phyloP scores from a whole-genome alignment of 2,329 filamentous ascomycete genomes.

The Claviceps maximensis region DNA sequence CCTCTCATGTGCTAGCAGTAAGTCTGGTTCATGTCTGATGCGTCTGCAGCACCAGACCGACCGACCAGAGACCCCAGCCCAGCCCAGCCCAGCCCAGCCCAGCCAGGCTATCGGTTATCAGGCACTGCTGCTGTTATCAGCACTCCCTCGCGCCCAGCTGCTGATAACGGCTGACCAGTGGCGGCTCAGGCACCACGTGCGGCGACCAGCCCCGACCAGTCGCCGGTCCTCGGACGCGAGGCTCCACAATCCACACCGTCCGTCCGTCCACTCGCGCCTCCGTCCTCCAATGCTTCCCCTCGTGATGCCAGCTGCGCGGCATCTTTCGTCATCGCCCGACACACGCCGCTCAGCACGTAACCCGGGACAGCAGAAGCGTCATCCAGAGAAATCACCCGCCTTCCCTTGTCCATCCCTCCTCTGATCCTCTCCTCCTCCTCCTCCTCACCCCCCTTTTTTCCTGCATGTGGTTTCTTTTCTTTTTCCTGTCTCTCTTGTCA shows the following conservation, averaged over 20 bases:
- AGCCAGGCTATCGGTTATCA: not conserved
- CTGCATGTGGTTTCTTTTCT: not conserved
- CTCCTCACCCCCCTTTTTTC: not conserved
- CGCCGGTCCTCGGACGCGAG: not conserved
- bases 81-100: too few relatives aligned
- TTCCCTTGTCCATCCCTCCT: too few relatives aligned
- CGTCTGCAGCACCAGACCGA: too few relatives aligned
- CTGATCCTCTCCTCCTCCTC: not conserved
- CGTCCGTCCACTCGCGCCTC: too few relatives aligned
- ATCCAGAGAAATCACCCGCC: not conserved
- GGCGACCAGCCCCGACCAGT: not conserved
- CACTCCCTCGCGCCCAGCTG: not conserved
- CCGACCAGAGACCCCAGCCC: too few relatives aligned
- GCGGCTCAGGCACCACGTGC: not conserved
- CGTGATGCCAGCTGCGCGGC: not conserved
- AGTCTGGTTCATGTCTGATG: too few relatives aligned
- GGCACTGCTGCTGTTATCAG: too few relatives aligned
- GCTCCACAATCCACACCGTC: too few relatives aligned
- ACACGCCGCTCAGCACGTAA: not conserved
- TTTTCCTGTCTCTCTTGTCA: not conserved
- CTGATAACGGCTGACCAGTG: not conserved
- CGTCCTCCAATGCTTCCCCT: not conserved
- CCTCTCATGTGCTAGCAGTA: not conserved
- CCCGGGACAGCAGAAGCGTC: not conserved
- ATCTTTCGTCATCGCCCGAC: constrained; percentile 4